Conservation (phyloP, 2,329 filamentous ascomycete species). For the Myriosclerotinia scirpicola region DNA sequence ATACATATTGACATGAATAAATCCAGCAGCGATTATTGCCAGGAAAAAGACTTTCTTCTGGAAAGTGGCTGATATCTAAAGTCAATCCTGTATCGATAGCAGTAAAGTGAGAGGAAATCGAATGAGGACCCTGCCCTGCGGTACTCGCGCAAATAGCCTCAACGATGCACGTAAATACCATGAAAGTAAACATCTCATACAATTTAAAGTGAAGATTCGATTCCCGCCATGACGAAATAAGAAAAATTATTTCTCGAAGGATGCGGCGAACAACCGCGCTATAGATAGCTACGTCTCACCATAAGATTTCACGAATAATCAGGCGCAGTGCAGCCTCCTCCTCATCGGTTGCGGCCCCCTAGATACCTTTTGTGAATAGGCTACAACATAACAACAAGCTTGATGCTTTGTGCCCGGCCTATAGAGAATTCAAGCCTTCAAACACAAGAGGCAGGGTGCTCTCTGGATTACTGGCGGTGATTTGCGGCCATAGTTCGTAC, state of each 20-base stretch:
- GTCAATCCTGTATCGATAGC: not conserved
- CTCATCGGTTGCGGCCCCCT: not conserved
- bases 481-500: not conserved
- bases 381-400: not conserved
- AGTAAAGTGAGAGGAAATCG: not conserved
- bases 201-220: not conserved
- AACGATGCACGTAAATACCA: not conserved
- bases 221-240: not conserved
- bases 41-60: not conserved
- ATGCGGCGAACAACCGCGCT: not conserved
- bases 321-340: not conserved
- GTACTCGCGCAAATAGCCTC: not conserved
- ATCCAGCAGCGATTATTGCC: slow-evolving; percentile 35
- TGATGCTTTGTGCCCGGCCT: not conserved
- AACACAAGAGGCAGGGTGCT: not conserved
- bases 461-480: not conserved
- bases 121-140: not conserved
- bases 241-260: not conserved
- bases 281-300: slow-evolving; percentile 58
- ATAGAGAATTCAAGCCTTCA: not conserved
- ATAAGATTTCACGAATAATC: not conserved
- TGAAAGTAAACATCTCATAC: not conserved
- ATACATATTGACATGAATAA: slow-evolving; percentile 67
- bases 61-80: not conserved
- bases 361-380: not conserved